phyloP scores from a whole-genome alignment of 805 yeast genomes.

The Myxozyma neotropica region DNA sequence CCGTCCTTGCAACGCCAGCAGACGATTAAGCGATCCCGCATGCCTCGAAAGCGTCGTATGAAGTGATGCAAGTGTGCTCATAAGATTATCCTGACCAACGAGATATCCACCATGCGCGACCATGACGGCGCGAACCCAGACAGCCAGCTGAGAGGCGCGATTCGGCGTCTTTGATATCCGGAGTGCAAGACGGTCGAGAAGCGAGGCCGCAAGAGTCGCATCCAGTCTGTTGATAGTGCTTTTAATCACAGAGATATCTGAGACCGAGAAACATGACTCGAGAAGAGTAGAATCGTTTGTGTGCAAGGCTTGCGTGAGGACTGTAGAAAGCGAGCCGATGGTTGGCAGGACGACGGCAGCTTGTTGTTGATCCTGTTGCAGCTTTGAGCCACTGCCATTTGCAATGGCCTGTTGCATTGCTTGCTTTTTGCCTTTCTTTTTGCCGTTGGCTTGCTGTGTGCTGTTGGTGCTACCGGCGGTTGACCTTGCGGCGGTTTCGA shows the following conservation, averaged over 20 bases:
- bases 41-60: slow-evolving; percentile 60
- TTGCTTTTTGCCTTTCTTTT: slow-evolving; percentile 1
- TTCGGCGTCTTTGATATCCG: slow-evolving; percentile 57
- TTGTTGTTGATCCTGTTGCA: neutral
- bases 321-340: slow-evolving; percentile 77
- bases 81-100: slow-evolving; percentile 54
- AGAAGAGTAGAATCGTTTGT: slow-evolving; percentile 83
- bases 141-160: slow-evolving; percentile 52
- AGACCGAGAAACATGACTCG: slow-evolving; percentile 70
- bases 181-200: slow-evolving; percentile 54
- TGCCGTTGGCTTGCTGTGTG: slow-evolving; percentile 29
- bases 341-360: slow-evolving; percentile 41
- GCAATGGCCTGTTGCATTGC: neutral
- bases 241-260: slow-evolving; percentile 56
- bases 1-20: slow-evolving; percentile 84
- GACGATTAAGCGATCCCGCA: slow-evolving; percentile 60
- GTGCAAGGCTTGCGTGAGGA: slow-evolving; percentile 85
- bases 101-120: slow-evolving; percentile 69
- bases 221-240: slow-evolving; percentile 58
- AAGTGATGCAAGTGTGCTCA: slow-evolving; percentile 58
- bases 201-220: slow-evolving; percentile 46
- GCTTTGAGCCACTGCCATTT: slow-evolving; percentile 34
- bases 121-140: slow-evolving; percentile 84
- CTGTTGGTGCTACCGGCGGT: slow-evolving; percentile 2
- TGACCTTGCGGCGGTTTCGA: slow-evolving; percentile 33